Evolutionary conservation across 176 grass and related monocot genomes (phyloP), one percentile per base, ranked within the genome.

Genomic region (Oryza meyeriana): DNA sequence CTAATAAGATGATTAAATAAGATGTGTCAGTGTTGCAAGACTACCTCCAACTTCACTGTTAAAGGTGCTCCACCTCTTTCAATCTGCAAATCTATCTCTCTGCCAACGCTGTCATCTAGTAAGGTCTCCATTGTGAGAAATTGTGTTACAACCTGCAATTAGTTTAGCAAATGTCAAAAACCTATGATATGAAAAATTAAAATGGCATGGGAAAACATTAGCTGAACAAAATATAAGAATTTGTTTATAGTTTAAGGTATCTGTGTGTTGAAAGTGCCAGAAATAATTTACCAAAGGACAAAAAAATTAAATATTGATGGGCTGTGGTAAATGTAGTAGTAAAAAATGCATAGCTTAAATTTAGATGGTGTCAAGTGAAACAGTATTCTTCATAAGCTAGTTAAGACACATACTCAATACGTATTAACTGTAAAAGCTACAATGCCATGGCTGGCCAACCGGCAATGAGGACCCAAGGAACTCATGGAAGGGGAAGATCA

Each of bases 51-150:
- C 28, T 94, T 94, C 48, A 99, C 83, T 34, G 85, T 87, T 72
- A 90, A 87, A 27, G 93, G 59, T 25, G 58, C 59, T 85, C 96
- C 96, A 81, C 93, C 96, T 88, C 96, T 94, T 93, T 99, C 93
- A 26, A 99, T 90, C 68, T 87, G 74, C 79, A 99, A 79, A 89
- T 94, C 77, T 75, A 99, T 88, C 79, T 92, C 91, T 57, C 34
- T 77, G 22, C 90, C 77, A 74, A 99, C 89, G 2, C 77, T 94
- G 52, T 90, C 80, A 85, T 99, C 96, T 87, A 99, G 93, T 92
- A 95, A 88, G 34, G 85, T 95, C 83, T 99, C 96, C 87, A 99
- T 62, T 83, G 55, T 85, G 64, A 99, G 93, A 88, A 99, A 99
- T 78, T 99, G 96, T 16, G 96, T 99, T 72, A 99, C 78, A 87